Evolutionary conservation across 1,284 basidiomycete species (phyloP), one percentile per base, ranked within the genome.

Genomic region (Leccinum ponderosum): DNA sequence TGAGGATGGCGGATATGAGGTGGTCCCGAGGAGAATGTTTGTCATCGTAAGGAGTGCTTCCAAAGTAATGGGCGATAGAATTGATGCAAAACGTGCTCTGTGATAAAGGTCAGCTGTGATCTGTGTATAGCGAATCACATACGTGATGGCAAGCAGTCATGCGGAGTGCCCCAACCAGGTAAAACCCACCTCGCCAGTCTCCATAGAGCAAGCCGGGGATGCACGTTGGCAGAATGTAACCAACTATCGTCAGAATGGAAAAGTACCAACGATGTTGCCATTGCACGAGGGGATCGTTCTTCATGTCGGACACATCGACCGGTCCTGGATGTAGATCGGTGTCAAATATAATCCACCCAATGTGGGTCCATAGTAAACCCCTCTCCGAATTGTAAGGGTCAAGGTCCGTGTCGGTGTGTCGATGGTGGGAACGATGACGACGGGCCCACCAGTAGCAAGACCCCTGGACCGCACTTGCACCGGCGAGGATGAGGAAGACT

Each of bases 401-500:
- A 55, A 93, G 84, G 66, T 94, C 90, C 52, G 94, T 95, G 78
- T 97, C 94, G 66, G 94, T 95, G 76, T 89, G 89, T 57, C 94
- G 85, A 76, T 95, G 94, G 75, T 96, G 94, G 44, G 93, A 92
- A 60, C 94, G 87, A 76, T 96, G 94, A 35, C 90, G 86, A 58
- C 91, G 85, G n/a, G 91, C 87, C 94, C 94, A 97, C 94, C 94
- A 97, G 69, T 86, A 87, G 76, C 92, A 92, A 11, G 93, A 94
- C 1, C 94, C 94, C 77, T 96, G 90, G 3, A 95, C 91, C 4
- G 94, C 91, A 69, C 94, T 93, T 15, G 91, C 87, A 9, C 94
- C 94, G 11, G 88, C 90, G 52, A 88, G 75, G 11, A 92, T 83
- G 50, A 97, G 83, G 70, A 89, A 83, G 65, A 89, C 81, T 71